A percentile compares a stretch with the other conserved stretches of the same genome.
phyloP scores from a whole-genome alignment of 108 stramenopile species.

The Stephanodiscus minutulus region DNA sequence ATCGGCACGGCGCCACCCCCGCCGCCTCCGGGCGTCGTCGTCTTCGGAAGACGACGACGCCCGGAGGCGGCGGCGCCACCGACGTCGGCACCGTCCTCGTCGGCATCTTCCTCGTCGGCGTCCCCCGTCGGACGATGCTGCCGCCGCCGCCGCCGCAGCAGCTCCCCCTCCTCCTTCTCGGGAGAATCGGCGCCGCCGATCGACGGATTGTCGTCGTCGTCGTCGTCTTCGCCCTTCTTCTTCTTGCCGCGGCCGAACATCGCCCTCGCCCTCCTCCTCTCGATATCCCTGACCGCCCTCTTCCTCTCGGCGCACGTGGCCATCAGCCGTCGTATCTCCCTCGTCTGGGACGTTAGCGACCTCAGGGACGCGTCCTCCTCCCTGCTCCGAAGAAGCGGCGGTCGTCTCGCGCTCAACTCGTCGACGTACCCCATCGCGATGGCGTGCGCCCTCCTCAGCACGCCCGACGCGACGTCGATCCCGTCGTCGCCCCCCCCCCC shows the following conservation, averaged over 20 bases:
- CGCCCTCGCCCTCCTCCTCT: conserved; percentile 65
- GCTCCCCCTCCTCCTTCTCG: no score
- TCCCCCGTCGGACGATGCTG: background rate
- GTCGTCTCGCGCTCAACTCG: conserved; percentile 14
- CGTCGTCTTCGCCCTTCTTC: conserved; percentile 1
- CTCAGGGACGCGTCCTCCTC: conserved; percentile 43
- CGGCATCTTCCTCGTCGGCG: background rate
- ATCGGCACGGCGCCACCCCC: no score
- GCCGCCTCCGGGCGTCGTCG: no score
- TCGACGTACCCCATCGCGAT: conserved; percentile 49
- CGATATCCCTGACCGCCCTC: conserved; percentile 44
- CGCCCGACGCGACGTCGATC: conserved; percentile 22
- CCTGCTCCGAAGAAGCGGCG: conserved; percentile 4
- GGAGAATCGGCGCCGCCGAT: no score
- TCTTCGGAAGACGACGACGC: no score
- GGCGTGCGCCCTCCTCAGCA: conserved; percentile 52
- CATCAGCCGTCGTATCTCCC: conserved; percentile 61
- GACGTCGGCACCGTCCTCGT: background rate
- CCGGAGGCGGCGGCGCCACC: background rate
- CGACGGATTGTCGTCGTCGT: background rate
- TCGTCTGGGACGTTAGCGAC: conserved; percentile 55
- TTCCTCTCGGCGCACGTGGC: conserved; percentile 47
- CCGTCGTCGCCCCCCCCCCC: no score
- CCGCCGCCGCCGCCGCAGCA: no score
- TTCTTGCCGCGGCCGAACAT: conserved; percentile 70